A percentile compares a stretch with the other conserved stretches of the same genome.
These are phyloP conservation scores for Diaporthe citri DNA, from an alignment of 2,329 filamentous ascomycete genomes.

Conservation along the genomic window DNA sequence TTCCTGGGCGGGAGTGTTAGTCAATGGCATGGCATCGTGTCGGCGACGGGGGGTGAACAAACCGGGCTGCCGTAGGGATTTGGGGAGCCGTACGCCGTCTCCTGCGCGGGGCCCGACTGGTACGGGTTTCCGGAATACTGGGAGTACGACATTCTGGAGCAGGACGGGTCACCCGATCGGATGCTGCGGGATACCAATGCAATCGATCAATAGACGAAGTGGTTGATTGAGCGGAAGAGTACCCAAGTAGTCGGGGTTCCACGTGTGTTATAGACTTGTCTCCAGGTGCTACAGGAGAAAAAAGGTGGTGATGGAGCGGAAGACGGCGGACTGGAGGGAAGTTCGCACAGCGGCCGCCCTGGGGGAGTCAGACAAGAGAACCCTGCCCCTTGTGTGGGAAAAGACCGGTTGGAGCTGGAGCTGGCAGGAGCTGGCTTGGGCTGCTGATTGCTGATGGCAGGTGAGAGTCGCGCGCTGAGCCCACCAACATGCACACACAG, in stretches of 20 bases:
- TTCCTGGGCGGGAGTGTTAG: slow-evolving; percentile 47
- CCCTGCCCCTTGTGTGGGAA: slow-evolving; percentile 8
- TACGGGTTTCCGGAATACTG: slow-evolving; percentile 43
- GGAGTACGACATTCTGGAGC: slow-evolving; percentile 44
- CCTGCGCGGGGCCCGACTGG: slow-evolving; percentile 45
- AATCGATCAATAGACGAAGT: slow-evolving; percentile 30
- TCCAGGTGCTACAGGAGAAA: slow-evolving; percentile 3
- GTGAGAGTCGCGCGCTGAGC: slow-evolving; percentile 2
- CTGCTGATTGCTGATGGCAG: slow-evolving; percentile 25
- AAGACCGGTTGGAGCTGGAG: not conserved
- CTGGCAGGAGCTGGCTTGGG: slow-evolving; percentile 1
- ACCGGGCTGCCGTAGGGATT: slow-evolving; percentile 36
- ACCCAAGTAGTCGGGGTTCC: slow-evolving; percentile 32
- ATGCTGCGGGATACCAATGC: slow-evolving; percentile 5
- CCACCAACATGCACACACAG: slow-evolving; percentile 21
- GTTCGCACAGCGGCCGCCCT: slow-evolving; percentile 8
- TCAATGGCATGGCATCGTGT: slow-evolving; percentile 42
- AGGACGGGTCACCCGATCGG: slow-evolving; percentile 11
- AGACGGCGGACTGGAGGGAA: not conserved
- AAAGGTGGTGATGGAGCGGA: not conserved
- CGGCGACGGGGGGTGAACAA: slow-evolving; percentile 21
- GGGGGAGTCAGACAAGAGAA: not conserved
- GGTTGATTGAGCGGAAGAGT: slow-evolving; percentile 46
- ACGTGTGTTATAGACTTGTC: slow-evolving; percentile 25
- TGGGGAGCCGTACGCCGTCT: slow-evolving; percentile 28